These are phyloP conservation scores for Ascochyta rabiei DNA, from an alignment of 2,329 filamentous ascomycete species.

Conservation along the genomic window DNA sequence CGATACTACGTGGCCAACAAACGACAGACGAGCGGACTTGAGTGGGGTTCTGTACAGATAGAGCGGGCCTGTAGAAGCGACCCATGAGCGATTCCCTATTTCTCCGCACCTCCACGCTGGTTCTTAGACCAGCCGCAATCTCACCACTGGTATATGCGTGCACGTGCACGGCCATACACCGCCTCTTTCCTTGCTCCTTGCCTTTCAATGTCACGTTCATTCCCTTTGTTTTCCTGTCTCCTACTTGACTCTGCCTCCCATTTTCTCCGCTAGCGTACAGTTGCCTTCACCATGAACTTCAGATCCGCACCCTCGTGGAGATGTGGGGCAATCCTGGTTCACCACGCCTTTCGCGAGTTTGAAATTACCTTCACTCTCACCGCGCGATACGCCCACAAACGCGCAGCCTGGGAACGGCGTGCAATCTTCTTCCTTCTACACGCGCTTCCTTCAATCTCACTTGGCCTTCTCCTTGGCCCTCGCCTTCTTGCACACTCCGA, in stretches of 20 bases:
- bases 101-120: background rate
- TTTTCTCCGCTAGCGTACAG: background rate
- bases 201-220: background rate
- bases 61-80: constrained; percentile 11
- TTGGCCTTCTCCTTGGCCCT: no score
- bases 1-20: background rate
- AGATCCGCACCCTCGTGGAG: no score
- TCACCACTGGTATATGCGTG: background rate
- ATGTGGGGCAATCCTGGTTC: no score
- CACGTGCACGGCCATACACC: background rate
- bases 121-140: background rate
- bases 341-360: no score
- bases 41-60: constrained; percentile 8
- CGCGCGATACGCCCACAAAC: background rate
- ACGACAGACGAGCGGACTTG: background rate
- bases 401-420: no score
- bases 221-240: background rate
- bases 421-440: no score
- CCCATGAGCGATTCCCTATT: constrained; percentile 8
- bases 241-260: background rate
- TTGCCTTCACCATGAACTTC: no score
- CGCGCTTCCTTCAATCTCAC: no score
- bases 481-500: no score
- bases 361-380: background rate
- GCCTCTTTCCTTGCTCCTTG: background rate